Percentiles rank a stretch among this genome's conserved stretches.
Evolutionary conservation across 2,329 filamentous ascomycete genomes (phyloP).

Genomic region (Alternaria infectoria): DNA sequence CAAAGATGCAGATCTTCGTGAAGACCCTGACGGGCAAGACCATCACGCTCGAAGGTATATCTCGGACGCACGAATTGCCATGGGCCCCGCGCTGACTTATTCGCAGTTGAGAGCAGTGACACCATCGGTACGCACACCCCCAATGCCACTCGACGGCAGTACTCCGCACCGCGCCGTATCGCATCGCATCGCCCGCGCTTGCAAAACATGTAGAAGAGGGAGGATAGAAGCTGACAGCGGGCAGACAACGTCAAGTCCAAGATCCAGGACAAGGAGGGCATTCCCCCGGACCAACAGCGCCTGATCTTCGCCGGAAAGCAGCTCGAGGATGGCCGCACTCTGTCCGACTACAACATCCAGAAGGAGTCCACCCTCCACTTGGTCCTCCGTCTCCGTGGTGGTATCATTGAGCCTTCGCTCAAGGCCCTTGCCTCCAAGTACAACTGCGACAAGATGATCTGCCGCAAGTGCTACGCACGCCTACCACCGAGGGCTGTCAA

Average conservation of each 20-base stretch:
- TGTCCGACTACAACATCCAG: conserved; percentile 99
- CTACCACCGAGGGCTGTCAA: conserved; percentile 98
- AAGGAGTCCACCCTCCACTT: conserved; percentile 99
- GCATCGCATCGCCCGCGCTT: conserved; percentile 16
- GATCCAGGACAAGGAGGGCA: conserved; percentile 99
- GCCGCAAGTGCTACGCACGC: conserved; percentile 99
- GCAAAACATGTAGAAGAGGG: not conserved
- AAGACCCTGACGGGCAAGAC: conserved; percentile 99
- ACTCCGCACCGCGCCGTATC: conserved; percentile 17
- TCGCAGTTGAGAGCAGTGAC: conserved; percentile 83
- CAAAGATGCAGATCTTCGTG: conserved; percentile 73
- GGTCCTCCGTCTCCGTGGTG: conserved; percentile 97
- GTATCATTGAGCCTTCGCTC: conserved; percentile 96
- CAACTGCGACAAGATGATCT: conserved; percentile 99
- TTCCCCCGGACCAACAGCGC: conserved; percentile 97
- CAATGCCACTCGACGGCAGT: conserved; percentile 17
- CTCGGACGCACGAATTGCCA: not conserved
- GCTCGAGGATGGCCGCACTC: conserved; percentile 96
- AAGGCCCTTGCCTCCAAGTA: conserved; percentile 99
- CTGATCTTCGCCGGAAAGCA: conserved; percentile 99
- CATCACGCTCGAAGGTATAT: conserved; percentile 87
- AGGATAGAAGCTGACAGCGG: conserved; percentile 25
- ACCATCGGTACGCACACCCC: conserved; percentile 68
- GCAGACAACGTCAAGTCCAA: conserved; percentile 98
- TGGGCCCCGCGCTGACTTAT: not conserved